Conservation (phyloP, 768 basidiomycete species). For the Omphalotus guepiniiformis region DNA sequence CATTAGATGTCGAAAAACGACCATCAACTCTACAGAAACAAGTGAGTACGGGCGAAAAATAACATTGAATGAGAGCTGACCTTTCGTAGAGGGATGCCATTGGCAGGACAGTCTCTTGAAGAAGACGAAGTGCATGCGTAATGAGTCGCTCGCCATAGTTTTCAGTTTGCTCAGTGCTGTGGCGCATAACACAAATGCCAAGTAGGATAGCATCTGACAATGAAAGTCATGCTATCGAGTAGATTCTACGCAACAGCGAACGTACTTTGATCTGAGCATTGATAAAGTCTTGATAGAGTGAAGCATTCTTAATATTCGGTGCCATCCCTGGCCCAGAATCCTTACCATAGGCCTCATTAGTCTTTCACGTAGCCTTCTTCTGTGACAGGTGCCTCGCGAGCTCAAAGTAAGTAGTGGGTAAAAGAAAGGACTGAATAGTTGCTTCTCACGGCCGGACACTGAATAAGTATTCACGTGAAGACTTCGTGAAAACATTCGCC, state of each 20-base stretch:
- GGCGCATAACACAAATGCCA: slow-evolving; percentile 86
- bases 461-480: slow-evolving; percentile 56
- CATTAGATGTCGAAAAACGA: slow-evolving; percentile 88
- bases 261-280: slow-evolving; percentile 87
- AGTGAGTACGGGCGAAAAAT: slow-evolving; percentile 11
- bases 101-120: slow-evolving; percentile 89
- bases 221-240: slow-evolving; percentile 8
- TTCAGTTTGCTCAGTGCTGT: slow-evolving; percentile 54
- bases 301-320: slow-evolving; percentile 63
- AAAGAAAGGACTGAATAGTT: slow-evolving; percentile 73
- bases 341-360: slow-evolving; percentile 79
- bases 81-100: slow-evolving; percentile 77
- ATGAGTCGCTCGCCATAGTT: slow-evolving; percentile 79
- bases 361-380: slow-evolving; percentile 65
- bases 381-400: slow-evolving; percentile 81
- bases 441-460: slow-evolving; percentile 63
- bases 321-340: slow-evolving; percentile 81
- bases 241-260: background rate
- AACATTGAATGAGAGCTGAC: slow-evolving; percentile 29
- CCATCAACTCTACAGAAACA: slow-evolving; percentile 66
- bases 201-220: slow-evolving; percentile 81
- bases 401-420: slow-evolving; percentile 69
- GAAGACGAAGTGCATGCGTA: slow-evolving; percentile 73
- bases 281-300: slow-evolving; percentile 78
- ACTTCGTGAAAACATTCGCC: slow-evolving; percentile 83